Base-by-base conservation (phyloP, 805 yeast genomes). In the Cyberlindnera xishuangbannaensis region DNA sequence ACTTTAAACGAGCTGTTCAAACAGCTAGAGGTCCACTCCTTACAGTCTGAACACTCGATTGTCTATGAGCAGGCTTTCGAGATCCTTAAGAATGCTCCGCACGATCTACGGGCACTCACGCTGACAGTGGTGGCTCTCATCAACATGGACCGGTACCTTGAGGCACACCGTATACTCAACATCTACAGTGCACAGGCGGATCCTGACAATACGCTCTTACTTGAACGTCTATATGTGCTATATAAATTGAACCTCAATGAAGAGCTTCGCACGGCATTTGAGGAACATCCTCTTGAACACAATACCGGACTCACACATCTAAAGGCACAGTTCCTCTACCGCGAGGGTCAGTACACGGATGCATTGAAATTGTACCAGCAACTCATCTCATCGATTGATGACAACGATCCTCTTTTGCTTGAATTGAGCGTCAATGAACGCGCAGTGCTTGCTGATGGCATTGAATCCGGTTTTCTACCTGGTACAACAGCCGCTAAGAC, bases 381-480 rank as follows among this genome's bases (percentile, higher is more conserved):
- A 3, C 57, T 82, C 39, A 52, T 74, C 10, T 32, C 53, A 4
- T 32, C 53, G 7, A 56, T 62, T 18, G 47, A 55, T 21, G 64
- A 60, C 4, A 43, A 45, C 4, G 61, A 58, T 26, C 52, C 54
- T 26, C 74, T 64, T 41, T 40, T 49, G 10, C 39, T 67, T 25
- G 94, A 83, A 54, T 57, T 83, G 37, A 59, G 72, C 19, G 76
- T 82, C 37, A 83, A 83, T 49, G 83, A 80, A 54, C 66, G 79
- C 39, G 86, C 88, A 3, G 75, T 77, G 10, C 56, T 77, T 16
- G 71, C 82, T 15, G 83, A 74, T 14, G 44, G 43, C 6, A 51
- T 56, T 18, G 41, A 44, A 10, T 11, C 34, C 10, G 51, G 43
- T 8, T 30, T 21, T 12, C 25, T 43, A 39, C n/a, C n/a, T n/a